A percentile compares a stretch with the other conserved stretches of the same genome.
Conservation (phyloP, 2,329 filamentous ascomycete species). For the Fusarium decemcellulare region DNA sequence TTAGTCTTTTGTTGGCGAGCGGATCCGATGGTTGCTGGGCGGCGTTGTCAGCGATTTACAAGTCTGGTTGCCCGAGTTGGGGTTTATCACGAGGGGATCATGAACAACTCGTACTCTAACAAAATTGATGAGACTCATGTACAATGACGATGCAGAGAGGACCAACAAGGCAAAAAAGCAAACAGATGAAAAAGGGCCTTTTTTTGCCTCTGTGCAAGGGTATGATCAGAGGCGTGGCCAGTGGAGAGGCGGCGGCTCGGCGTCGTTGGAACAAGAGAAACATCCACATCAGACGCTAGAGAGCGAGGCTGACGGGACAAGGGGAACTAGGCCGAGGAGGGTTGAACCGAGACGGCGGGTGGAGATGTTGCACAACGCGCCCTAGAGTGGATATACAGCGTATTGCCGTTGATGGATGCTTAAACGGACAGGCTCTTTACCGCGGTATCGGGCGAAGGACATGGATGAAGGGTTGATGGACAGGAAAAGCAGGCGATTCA, state of each 20-base stretch:
- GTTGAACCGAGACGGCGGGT: slow-evolving; percentile 25
- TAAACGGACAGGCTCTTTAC: too few relatives aligned
- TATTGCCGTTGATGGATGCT: background rate
- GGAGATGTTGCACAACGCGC: slow-evolving; percentile 9
- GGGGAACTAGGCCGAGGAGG: slow-evolving; percentile 24
- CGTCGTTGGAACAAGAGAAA: slow-evolving; percentile 11
- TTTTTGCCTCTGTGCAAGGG: background rate
- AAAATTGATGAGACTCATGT: background rate
- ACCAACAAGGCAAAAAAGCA: background rate
- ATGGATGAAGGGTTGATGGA: slow-evolving; percentile 10
- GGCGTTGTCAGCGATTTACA: background rate
- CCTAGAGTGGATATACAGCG: slow-evolving; percentile 23
- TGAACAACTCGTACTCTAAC: background rate
- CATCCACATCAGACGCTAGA: background rate
- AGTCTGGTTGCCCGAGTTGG: background rate
- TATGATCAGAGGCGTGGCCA: background rate
- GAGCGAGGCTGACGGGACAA: slow-evolving; percentile 27
- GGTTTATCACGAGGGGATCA: slow-evolving; percentile 14
- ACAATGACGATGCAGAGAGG: slow-evolving; percentile 22
- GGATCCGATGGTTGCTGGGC: slow-evolving; percentile 23
- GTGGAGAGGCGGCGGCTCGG: slow-evolving; percentile 16
- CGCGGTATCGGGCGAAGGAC: background rate
- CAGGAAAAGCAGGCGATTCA: slow-evolving; percentile 1
- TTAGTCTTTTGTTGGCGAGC: slow-evolving; percentile 14
- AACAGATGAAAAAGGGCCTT: slow-evolving; percentile 2